A percentile compares a stretch with the other conserved stretches of the same genome.
Evolutionary conservation across 139 green algal species (phyloP).

Genomic region (Zygnema circumcarinatum): DNA sequence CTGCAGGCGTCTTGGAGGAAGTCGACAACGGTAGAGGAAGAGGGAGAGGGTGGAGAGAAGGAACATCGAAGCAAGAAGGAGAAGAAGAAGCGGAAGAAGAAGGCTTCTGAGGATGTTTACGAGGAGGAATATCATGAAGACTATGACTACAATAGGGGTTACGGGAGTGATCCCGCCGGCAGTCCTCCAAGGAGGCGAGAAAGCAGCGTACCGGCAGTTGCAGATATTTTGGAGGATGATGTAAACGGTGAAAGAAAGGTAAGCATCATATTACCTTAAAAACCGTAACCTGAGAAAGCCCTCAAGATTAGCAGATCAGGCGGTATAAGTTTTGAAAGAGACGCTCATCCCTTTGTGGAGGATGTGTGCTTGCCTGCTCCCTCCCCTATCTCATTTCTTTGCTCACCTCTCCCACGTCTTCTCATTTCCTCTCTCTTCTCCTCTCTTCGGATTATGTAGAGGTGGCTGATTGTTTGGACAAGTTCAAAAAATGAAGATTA

Average conservation of each 20-base stretch:
- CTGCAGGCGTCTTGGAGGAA: background rate
- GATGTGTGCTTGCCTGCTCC: background rate
- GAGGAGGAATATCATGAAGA: background rate
- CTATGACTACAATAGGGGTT: background rate
- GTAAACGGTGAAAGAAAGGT: background rate
- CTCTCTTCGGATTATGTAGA: conserved; percentile 1
- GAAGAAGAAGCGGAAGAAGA: conserved; percentile 13
- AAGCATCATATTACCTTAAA: background rate
- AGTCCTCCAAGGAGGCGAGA: background rate
- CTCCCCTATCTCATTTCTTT: background rate
- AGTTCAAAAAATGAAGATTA: background rate
- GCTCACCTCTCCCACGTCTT: background rate
- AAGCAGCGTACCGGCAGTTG: background rate
- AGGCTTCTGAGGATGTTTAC: background rate
- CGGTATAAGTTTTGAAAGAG: background rate
- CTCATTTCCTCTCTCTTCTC: conserved; percentile 8
- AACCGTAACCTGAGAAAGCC: conserved; percentile 1
- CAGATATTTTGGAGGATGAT: conserved; percentile 1
- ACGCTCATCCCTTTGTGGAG: background rate
- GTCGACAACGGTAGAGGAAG: background rate
- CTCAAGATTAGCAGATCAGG: background rate
- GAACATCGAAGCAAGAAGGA: conserved; percentile 7
- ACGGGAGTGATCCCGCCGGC: background rate
- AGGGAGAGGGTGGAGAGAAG: background rate
- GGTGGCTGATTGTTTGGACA: background rate